Evolutionary conservation across 2,329 filamentous ascomycete genomes (phyloP).

Genomic region (Claviceps pazoutovae): DNA sequence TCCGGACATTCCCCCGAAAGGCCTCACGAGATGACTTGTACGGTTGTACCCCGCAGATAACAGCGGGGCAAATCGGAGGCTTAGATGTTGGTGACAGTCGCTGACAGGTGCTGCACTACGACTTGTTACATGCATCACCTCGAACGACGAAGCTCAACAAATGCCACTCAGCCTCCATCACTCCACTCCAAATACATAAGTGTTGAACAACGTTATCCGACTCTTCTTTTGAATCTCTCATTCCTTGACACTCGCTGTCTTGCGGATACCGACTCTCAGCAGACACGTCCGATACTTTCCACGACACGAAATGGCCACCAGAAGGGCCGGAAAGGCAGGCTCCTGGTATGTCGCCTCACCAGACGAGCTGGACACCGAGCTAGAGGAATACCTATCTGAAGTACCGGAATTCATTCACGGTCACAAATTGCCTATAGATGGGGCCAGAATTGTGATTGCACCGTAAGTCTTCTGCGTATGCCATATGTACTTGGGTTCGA

Average conservation of each 20-base stretch:
- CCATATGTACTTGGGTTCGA: background rate
- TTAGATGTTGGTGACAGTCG: background rate
- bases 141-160: too few species aligned
- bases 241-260: background rate
- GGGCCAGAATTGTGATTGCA: constrained; percentile 76
- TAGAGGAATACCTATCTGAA: constrained; percentile 58
- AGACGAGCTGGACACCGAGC: constrained; percentile 47
- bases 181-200: too few species aligned
- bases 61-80: background rate
- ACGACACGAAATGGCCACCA: constrained; percentile 1
- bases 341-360: constrained; percentile 68
- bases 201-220: too few species aligned
- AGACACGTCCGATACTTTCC: too few species aligned
- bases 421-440: constrained; percentile 47
- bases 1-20: background rate
- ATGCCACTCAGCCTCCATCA: too few species aligned
- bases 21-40: background rate
- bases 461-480: constrained; percentile 51
- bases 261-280: too few species aligned
- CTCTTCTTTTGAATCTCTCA: background rate
- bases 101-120: background rate
- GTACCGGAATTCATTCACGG: constrained; percentile 55
- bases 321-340: constrained; percentile 50
- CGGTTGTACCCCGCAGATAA: background rate
- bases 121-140: too few species aligned